Evolutionary conservation across 345 rosid species (phyloP), one percentile per base, ranked within the genome.

Genomic region (Bruguiera parviflora): DNA sequence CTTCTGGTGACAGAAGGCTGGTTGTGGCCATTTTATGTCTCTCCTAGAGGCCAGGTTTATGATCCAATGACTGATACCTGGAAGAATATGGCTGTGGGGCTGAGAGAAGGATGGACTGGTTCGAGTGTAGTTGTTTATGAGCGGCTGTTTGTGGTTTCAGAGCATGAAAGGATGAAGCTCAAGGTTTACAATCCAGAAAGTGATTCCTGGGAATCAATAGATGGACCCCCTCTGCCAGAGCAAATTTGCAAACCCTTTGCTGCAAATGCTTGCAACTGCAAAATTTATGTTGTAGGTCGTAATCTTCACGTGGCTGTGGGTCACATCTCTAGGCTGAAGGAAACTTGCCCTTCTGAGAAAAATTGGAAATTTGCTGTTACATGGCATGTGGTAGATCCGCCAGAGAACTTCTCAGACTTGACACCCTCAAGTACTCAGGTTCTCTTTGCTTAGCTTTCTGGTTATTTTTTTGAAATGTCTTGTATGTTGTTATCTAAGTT

Each of bases 91-190:
- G 76, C 90, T 6, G 84, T 77, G 53, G 96, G 96, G 69, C 63
- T 92, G 65, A 79, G 88, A 69, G 95, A 92, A 84, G 98, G 98
- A 20, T 92, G 98, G 98, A 90, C 96, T 2, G 98, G 98, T 64
- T 87, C 96, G 2, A 92, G 96, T 67, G 91, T 90, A 0, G 95
- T 92, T 63, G 80, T 88, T 15, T 80, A 88, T 24, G 92, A 82
- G 16, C 83, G 80, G 65, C 81, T 92, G 69, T 92, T 92, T 69
- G 85, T 90, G 73, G 96, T 92, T 19, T 84, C 95, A 1, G 96
- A 92, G 71, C 82, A 81, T 6, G 95, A 92, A 82, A 84, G 98
- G 64, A 92, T 92, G 98, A 92, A 92, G 75, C 87, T 92, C 65
- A 92, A 92, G 80, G 92, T 92, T 76, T 92, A 90, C 72, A 84